Conservation (phyloP, 2,329 filamentous ascomycete genomes). For the Exophiala mesophila region DNA sequence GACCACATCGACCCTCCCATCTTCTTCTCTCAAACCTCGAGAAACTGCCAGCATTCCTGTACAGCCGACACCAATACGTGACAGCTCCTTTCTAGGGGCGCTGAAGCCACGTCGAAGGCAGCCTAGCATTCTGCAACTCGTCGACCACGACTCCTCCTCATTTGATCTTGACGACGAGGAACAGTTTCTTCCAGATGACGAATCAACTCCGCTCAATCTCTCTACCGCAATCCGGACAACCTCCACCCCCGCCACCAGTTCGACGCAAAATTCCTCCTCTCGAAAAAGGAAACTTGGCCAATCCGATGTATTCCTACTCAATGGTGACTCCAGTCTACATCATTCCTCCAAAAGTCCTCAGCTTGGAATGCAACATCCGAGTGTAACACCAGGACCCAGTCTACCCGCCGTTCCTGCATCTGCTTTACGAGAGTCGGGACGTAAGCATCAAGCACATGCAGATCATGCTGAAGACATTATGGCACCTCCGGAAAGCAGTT, state of each 20-base stretch:
- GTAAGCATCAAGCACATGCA: constrained; percentile 8
- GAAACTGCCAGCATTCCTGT: constrained; percentile 2
- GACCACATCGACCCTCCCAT: constrained; percentile 1
- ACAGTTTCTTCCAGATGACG: constrained; percentile 23
- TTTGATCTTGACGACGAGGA: constrained; percentile 25
- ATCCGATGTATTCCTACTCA: constrained; percentile 4
- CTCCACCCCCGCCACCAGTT: constrained; percentile 7
- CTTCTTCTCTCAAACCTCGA: constrained; percentile 8
- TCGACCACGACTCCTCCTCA: constrained; percentile 21
- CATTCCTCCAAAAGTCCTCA: background rate
- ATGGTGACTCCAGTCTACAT: background rate
- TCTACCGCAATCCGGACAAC: constrained; percentile 1
- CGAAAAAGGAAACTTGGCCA: constrained; percentile 24
- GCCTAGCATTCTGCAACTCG: constrained; percentile 24
- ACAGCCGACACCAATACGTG: constrained; percentile 18
- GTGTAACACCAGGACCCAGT: constrained; percentile 7
- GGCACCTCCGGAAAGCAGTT: constrained; percentile 21
- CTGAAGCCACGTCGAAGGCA: constrained; percentile 26
- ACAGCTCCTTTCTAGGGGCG: constrained; percentile 23
- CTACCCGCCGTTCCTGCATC: constrained; percentile 11
- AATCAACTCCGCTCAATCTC: constrained; percentile 20
- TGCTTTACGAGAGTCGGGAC: constrained; percentile 12
- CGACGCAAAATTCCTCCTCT: constrained; percentile 13
- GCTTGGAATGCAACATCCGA: background rate
- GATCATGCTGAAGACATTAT: constrained; percentile 20